A percentile compares a stretch with the other conserved stretches of the same genome.
phyloP scores from a whole-genome alignment of 2,329 filamentous ascomycete species.

The Neopestalotiopsis rosae region DNA sequence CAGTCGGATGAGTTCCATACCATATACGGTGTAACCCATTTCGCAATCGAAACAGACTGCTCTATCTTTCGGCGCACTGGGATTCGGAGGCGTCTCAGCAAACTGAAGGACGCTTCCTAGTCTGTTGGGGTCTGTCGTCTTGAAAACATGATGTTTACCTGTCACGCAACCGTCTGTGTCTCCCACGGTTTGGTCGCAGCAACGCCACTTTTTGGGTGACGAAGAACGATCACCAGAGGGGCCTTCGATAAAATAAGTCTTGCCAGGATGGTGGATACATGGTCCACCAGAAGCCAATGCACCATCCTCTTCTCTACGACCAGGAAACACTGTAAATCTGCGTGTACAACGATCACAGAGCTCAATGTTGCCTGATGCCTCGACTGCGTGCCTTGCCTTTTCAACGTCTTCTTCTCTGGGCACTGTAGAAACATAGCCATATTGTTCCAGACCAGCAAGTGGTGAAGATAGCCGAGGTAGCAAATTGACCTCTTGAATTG shows the following conservation, averaged over 20 bases:
- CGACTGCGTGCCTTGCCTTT: conserved; percentile 67
- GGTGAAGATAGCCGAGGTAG: conserved; percentile 68
- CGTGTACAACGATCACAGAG: conserved; percentile 84
- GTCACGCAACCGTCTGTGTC: conserved; percentile 77
- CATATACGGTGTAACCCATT: conserved; percentile 92
- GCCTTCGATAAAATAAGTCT: conserved; percentile 63
- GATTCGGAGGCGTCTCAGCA: conserved; percentile 74
- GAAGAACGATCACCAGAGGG: conserved; percentile 61
- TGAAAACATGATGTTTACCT: conserved; percentile 82
- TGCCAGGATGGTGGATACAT: conserved; percentile 84
- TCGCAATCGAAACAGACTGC: conserved; percentile 94
- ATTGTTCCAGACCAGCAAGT: conserved; percentile 64
- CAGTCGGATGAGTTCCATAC: conserved; percentile 87
- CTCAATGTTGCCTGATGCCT: conserved; percentile 78
- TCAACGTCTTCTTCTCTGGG: conserved; percentile 72
- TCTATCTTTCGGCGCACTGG: conserved; percentile 51
- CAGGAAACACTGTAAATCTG: conserved; percentile 91
- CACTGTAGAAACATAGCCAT: conserved; percentile 76
- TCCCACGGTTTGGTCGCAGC: conserved; percentile 79
- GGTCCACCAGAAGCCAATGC: conserved; percentile 76
- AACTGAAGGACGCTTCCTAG: conserved; percentile 83
- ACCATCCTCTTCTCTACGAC: conserved; percentile 77
- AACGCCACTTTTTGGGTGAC: conserved; percentile 71
- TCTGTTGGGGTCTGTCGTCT: conserved; percentile 75
- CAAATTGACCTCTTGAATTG: conserved; percentile 70